Conservation (phyloP, 768 basidiomycete species). For the Sporobolomyces roseus region DNA sequence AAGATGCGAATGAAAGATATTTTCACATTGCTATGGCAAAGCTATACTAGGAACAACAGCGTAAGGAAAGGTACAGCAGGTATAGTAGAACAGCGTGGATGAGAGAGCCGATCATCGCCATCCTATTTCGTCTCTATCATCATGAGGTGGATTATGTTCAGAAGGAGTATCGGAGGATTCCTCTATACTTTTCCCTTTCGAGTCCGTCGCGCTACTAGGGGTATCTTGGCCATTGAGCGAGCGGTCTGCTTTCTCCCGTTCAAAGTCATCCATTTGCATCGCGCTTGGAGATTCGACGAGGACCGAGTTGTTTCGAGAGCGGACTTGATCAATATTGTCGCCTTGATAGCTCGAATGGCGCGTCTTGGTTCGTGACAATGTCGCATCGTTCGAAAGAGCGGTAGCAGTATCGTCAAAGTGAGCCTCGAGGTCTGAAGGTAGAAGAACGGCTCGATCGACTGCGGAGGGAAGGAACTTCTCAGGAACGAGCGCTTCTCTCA, state of each 20-base stretch:
- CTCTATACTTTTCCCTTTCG: slow-evolving; percentile 1
- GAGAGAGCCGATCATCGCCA: slow-evolving; percentile 3
- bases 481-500: background rate
- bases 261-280: background rate
- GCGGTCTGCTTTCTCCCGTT: background rate
- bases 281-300: background rate
- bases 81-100: background rate
- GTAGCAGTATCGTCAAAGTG: slow-evolving; percentile 33
- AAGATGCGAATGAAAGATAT: no score
- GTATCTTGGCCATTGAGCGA: background rate
- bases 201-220: background rate
- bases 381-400: background rate
- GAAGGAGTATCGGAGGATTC: background rate
- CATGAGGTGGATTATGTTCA: background rate
- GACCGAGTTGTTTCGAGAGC: background rate
- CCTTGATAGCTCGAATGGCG: background rate
- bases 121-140: slow-evolving; percentile 11
- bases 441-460: slow-evolving; percentile 67
- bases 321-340: background rate
- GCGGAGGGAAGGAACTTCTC: slow-evolving; percentile 47
- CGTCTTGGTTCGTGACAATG: background rate
- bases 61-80: background rate
- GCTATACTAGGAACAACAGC: background rate
- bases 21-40: no score
- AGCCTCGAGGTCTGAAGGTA: slow-evolving; percentile 61